A percentile compares a stretch with the other conserved stretches of the same genome.
phyloP scores from a whole-genome alignment of 345 rosid genomes.

The Salix dunnii region DNA sequence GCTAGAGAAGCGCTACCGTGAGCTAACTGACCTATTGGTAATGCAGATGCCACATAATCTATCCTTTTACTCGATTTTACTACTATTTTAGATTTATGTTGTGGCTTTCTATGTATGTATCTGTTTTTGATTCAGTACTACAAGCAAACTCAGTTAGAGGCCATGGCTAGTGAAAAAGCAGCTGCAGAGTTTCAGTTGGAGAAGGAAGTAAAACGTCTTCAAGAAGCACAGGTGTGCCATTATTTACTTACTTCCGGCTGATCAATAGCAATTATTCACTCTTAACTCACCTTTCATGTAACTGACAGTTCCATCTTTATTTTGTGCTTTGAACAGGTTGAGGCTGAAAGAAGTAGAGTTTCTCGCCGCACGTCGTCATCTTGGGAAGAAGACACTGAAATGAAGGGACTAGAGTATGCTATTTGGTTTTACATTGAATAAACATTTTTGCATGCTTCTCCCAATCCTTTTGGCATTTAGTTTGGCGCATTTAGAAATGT shows the following conservation, averaged over 20 bases:
- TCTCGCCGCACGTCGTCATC: conserved; percentile 63
- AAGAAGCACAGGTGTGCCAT: conserved; percentile 70
- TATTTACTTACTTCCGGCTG: conserved; percentile 14
- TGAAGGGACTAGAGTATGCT: conserved; percentile 88
- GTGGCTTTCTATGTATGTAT: conserved; percentile 2
- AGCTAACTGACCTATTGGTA: conserved; percentile 96
- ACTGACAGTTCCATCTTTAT: background rate
- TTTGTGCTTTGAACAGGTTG: conserved; percentile 48
- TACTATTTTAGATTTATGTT: background rate
- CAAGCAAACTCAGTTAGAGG: conserved; percentile 98
- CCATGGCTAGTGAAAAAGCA: conserved; percentile 97
- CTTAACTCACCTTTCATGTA: conserved; percentile 4
- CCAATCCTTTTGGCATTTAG: conserved; percentile 9
- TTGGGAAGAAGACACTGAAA: conserved; percentile 96
- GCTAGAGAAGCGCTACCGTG: conserved; percentile 97
- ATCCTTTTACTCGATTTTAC: background rate
- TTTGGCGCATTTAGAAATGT: background rate
- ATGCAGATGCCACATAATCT: conserved; percentile 19
- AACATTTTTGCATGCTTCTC: background rate
- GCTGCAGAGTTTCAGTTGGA: conserved; percentile 98
- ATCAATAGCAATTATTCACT: conserved; percentile 4
- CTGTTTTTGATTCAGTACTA: conserved; percentile 58
- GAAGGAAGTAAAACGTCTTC: conserved; percentile 82
- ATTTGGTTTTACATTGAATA: background rate
- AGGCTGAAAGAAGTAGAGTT: conserved; percentile 83